These are phyloP conservation scores for Xanthoconium stramineum DNA, from an alignment of 768 basidiomycete species.

Conservation along the genomic window DNA sequence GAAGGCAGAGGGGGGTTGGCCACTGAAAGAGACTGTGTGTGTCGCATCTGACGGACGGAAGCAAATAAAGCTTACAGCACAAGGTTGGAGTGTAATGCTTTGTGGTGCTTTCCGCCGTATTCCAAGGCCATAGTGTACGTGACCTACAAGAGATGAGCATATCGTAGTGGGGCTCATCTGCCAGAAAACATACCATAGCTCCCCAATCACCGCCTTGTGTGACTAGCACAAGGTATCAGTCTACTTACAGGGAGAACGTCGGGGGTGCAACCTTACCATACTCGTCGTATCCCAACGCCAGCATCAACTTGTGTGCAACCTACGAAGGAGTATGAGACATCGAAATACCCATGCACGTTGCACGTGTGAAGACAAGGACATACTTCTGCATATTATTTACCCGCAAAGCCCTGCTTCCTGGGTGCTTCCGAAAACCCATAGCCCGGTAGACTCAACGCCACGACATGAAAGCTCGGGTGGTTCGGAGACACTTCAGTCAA, in stretches of 20 bases:
- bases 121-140: constrained; percentile 29
- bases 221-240: constrained; percentile 29
- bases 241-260: not conserved
- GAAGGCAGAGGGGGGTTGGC: constrained; percentile 24
- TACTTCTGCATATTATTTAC: constrained; percentile 54
- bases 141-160: constrained; percentile 27
- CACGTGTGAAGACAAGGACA: not conserved
- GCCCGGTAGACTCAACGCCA: constrained; percentile 51
- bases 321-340: not conserved
- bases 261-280: constrained; percentile 35
- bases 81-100: constrained; percentile 51
- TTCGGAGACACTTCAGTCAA: not conserved
- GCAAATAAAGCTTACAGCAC: not conserved
- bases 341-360: not conserved
- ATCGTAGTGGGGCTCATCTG: not conserved
- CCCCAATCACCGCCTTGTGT: constrained; percentile 53
- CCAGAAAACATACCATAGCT: constrained; percentile 24
- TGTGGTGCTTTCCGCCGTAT: constrained; percentile 42
- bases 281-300: constrained; percentile 44
- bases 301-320: constrained; percentile 49
- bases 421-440: constrained; percentile 62
- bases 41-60: too few species aligned
- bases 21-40: not conserved
- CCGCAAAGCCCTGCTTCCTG: constrained; percentile 41
- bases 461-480: constrained; percentile 38